Base-by-base conservation (phyloP, 495 filamentous ascomycete genomes). In the Penicillium goetzii region DNA sequence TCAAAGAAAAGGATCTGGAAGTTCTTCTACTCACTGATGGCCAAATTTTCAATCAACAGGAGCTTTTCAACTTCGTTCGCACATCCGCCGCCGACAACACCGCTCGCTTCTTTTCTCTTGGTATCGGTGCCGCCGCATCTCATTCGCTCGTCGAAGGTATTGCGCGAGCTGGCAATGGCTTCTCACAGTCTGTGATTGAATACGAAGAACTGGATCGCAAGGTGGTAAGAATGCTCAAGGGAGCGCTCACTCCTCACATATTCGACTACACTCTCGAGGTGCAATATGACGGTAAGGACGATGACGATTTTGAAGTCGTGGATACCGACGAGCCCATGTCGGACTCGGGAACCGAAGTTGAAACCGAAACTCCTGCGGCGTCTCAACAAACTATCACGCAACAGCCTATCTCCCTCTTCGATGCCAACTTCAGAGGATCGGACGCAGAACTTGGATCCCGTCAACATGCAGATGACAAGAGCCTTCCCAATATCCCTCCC, bases 1-100 rank as follows among this genome's bases (percentile, higher is more conserved):
- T 78, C 66, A 69, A 65, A 15, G 80, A 86, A 62, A 78, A 85
- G 58, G 72, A 83, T 14, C 75, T 88, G n/a, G 86, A 90, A 56
- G 79, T 90, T 2, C 83, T 92, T 58, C 63, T 92, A 25, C 72
- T 91, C 34, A 92, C 90, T 0, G 90, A 92, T 69, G 90, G 90
- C n/a, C 77, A 90, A 66, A 85, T 90, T 26, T 90, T 83, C 81
- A 25, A 83, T 7, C 84, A 88, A 60, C 58, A 83, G 0, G 6
- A n/a, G 0, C 62, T 92, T 1, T 89, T 90, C 65, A 12, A 57
- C 11, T 84, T 86, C 67, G 73, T 88, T 8, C 60, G 67, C 8
- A 62, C 78, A 40, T 76, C 71, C 41, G 56, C 64, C 32, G 54
- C 53, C 10, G 75, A 84, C n/a, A 79, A 79, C 6, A 75, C 76